Percentiles rank a stretch among this genome's conserved stretches.
Evolutionary conservation across 129 eudicot species (phyloP).

Genomic region (Gnaphalium uliginosum): DNA sequence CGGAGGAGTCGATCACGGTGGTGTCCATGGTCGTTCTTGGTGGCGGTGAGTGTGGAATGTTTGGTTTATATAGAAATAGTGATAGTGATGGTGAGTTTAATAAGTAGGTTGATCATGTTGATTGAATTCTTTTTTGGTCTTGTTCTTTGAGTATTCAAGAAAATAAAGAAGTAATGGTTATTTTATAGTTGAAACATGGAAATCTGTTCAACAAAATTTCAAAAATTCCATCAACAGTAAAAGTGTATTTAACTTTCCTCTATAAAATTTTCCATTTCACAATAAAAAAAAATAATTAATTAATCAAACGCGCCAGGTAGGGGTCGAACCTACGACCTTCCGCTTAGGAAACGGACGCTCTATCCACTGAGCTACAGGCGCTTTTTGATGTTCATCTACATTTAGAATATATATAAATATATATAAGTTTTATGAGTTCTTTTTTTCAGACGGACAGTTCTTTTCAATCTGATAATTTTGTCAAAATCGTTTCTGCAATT

Average conservation of each 20-base stretch:
- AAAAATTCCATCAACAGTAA: neutral
- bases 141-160: constrained; percentile 16
- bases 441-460: too few relatives aligned
- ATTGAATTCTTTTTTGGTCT: constrained; percentile 10
- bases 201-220: neutral
- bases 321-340: constrained; percentile 99
- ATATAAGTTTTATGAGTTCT: too few relatives aligned
- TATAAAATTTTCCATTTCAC: too few relatives aligned
- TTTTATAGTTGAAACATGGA: neutral
- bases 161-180: neutral
- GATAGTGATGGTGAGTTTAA: constrained; percentile 2
- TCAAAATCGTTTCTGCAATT: neutral
- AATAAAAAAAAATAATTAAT: neutral
- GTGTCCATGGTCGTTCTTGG: constrained; percentile 26
- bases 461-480: neutral
- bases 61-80: constrained; percentile 31
- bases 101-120: constrained; percentile 41
- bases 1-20: constrained; percentile 33
- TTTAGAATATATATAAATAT: too few relatives aligned
- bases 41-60: constrained; percentile 20
- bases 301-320: constrained; percentile 60
- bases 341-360: constrained; percentile 99
- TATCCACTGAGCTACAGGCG: constrained; percentile 99
- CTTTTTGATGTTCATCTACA: neutral
- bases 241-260: neutral